Conservation (phyloP, 495 filamentous ascomycete species). For the Penicillium nucicola region DNA sequence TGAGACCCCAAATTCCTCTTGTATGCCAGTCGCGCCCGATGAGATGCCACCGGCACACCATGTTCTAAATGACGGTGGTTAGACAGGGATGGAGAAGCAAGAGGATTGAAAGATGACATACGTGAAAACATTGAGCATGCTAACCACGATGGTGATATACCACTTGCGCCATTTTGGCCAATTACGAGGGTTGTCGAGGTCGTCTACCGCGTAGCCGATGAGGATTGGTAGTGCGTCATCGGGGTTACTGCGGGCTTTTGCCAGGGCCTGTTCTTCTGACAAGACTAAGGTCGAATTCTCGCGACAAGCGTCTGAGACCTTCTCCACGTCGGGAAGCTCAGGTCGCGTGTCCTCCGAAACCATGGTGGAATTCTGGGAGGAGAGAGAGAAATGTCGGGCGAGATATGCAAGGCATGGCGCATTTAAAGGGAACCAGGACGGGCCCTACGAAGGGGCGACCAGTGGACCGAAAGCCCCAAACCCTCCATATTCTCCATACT, state of each 20-base stretch:
- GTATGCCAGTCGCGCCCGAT: constrained; percentile 35
- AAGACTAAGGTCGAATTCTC: constrained; percentile 16
- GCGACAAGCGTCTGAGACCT: constrained; percentile 8
- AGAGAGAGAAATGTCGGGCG: not conserved
- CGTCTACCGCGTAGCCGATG: constrained; percentile 33
- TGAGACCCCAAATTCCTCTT: constrained; percentile 38
- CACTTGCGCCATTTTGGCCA: constrained; percentile 48
- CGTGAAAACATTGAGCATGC: constrained; percentile 42
- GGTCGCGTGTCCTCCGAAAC: not conserved
- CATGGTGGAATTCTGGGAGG: not conserved
- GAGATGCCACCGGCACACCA: constrained; percentile 46
- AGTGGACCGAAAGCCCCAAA: not conserved
- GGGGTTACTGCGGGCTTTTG: constrained; percentile 22
- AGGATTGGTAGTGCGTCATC: constrained; percentile 27
- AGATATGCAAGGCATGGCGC: not conserved
- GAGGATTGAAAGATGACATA: constrained; percentile 13
- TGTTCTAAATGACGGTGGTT: constrained; percentile 13
- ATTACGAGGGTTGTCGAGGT: constrained; percentile 43
- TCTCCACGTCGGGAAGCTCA: constrained; percentile 10
- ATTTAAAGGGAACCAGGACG: not conserved
- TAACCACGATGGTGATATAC: constrained; percentile 39
- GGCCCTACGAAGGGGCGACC: too few relatives aligned
- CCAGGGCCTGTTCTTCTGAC: constrained; percentile 28
- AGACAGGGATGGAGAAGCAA: not conserved
- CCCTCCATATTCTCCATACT: constrained; percentile 8